Evolutionary conservation across 2,329 filamentous ascomycete species (phyloP).

Genomic region (Leptographium wingfieldii): DNA sequence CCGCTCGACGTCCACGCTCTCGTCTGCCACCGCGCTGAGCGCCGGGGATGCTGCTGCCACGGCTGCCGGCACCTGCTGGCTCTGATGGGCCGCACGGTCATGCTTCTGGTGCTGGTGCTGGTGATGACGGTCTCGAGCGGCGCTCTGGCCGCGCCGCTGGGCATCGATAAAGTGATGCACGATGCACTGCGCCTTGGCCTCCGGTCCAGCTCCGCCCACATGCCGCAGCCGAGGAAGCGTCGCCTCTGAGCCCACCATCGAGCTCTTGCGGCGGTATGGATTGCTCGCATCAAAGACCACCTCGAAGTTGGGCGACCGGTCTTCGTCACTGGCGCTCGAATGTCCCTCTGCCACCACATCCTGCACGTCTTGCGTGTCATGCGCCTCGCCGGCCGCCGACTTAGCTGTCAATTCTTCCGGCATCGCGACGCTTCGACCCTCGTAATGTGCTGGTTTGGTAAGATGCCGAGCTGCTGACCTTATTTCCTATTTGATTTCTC

Average conservation of each 20-base stretch:
- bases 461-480: not conserved
- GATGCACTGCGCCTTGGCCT: constrained; percentile 42
- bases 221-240: constrained; percentile 22
- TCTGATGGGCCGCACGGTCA: not conserved
- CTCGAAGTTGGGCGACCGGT: constrained; percentile 34
- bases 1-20: not conserved
- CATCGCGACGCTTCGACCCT: not conserved
- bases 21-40: not conserved
- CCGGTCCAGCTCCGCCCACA: constrained; percentile 5
- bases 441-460: no score
- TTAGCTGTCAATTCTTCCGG: not conserved
- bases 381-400: not conserved
- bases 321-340: constrained; percentile 38
- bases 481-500: not conserved
- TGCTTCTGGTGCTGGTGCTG: not conserved
- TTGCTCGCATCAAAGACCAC: constrained; percentile 51
- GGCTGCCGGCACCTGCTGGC: not conserved
- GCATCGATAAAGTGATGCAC: constrained; percentile 53
- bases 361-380: not conserved
- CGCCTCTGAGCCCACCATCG: constrained; percentile 41
- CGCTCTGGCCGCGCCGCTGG: constrained; percentile 28
- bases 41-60: not conserved
- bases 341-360: constrained; percentile 21
- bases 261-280: constrained; percentile 53
- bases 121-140: constrained; percentile 7